A percentile compares a stretch with the other conserved stretches of the same genome.
Evolutionary conservation across 2,329 filamentous ascomycete species (phyloP).

Genomic region (Cercospora citrullina): DNA sequence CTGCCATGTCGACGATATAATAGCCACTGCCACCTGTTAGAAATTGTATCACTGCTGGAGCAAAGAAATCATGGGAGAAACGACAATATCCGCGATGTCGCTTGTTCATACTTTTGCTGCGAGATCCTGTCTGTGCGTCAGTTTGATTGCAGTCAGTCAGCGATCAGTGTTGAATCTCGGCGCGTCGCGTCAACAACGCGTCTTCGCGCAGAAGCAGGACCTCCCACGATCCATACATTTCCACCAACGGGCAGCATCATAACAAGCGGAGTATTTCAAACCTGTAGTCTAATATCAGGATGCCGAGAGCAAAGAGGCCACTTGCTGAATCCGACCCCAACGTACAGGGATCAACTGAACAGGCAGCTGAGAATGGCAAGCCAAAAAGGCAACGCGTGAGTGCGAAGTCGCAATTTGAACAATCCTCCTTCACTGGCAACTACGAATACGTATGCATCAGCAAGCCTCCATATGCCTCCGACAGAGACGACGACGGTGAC

Average conservation of each 20-base stretch:
- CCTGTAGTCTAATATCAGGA: neutral
- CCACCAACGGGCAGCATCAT: neutral
- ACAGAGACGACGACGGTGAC: neutral
- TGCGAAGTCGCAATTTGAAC: conserved; percentile 15
- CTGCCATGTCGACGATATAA: neutral
- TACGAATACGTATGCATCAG: conserved; percentile 15
- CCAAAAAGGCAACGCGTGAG: conserved; percentile 12
- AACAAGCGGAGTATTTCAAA: neutral
- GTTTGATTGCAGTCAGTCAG: neutral
- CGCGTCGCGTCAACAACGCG: neutral
- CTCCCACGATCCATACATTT: neutral
- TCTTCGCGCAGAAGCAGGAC: neutral
- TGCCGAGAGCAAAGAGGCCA: conserved; percentile 14
- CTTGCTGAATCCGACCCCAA: conserved; percentile 12
- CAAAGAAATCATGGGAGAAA: neutral
- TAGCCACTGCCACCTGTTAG: neutral
- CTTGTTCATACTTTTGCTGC: neutral
- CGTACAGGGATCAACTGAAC: neutral
- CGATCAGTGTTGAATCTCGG: neutral
- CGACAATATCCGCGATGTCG: neutral
- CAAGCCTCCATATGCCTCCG: conserved; percentile 10
- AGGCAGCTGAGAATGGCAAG: neutral
- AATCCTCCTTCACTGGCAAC: conserved; percentile 7
- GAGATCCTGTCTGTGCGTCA: neutral
- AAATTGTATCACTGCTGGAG: neutral